Base-by-base conservation (phyloP, 768 basidiomycete species). In the Pisolithus microcarpus region DNA sequence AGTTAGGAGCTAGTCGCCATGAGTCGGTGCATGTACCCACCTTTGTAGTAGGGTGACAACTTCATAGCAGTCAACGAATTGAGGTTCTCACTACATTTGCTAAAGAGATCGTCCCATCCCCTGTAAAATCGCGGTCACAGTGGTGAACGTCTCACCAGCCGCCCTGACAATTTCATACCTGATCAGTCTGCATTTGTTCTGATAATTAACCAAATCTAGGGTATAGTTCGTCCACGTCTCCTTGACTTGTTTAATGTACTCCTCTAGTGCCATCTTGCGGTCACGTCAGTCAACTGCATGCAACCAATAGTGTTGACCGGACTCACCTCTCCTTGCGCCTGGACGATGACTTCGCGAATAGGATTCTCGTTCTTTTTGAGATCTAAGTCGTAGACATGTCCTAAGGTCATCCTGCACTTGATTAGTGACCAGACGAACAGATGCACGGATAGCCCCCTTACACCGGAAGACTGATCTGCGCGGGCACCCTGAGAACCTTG, bases 1-100 rank as follows among this genome's bases (percentile, higher is more conserved):
- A 15, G 43, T 61, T 13, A 65, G 43, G 15, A 24, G 18, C 23
- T 2, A 38, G n/a, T 18, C 10, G 7, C 8, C n/a, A 19, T 3
- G 7, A 5, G 8, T 16, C 9, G 8, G 7, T 7, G 8, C 1
- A 11, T 43, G 4, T 4, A 51, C 73, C 44, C 23, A 87, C 91
- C 93, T 78, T 96, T 94, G 70, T 97, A 98, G 64, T 98, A 97
- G 0, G 96, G 96, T 7, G 96, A 99, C 26, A 96, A 69, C 64
- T 94, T 95, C 96, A 99, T 99, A 1, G 96, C 94, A 3, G 83
- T 82, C 38, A 99, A 76, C 1, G 95, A 97, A 63, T 96, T 98
- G 61, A 98, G 64, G 63, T 99, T 96, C 69, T 99, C 96, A 58
- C 91, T 84, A 65, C 96, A 98, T 69, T 96, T 97, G 69, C 80